A percentile compares a stretch with the other conserved stretches of the same genome.
Evolutionary conservation across 2,329 filamentous ascomycete species (phyloP).

Genomic region (Pseudofabraea citricarpa): DNA sequence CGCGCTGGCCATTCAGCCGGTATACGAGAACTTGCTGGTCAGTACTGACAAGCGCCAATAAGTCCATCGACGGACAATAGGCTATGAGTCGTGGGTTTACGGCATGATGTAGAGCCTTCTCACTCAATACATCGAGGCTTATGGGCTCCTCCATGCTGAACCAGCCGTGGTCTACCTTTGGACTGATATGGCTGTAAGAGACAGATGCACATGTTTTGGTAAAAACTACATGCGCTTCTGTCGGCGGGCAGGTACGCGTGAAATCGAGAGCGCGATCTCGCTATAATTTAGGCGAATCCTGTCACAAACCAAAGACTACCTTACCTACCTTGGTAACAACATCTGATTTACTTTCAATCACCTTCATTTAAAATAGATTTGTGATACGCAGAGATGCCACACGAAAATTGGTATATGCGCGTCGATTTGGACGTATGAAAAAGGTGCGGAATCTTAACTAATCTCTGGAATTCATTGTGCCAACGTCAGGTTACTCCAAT

Average conservation of each 20-base stretch:
- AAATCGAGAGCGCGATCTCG: not conserved
- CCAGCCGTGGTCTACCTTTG: no score
- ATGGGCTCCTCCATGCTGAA: conserved; percentile 13
- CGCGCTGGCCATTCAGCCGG: conserved; percentile 69
- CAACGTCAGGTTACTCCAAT: no score
- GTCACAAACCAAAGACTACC: not conserved
- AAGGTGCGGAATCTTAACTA: no score
- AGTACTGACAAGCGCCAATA: conserved; percentile 68
- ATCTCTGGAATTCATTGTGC: no score
- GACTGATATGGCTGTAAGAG: no score
- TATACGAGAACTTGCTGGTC: conserved; percentile 70
- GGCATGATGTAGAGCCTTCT: conserved; percentile 51
- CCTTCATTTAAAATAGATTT: no score
- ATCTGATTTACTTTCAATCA: no score
- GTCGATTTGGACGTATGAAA: no score
- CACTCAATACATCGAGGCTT: conserved; percentile 40
- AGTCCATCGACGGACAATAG: conserved; percentile 81
- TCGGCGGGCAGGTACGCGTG: not conserved
- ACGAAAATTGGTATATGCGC: no score
- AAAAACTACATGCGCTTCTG: not conserved
- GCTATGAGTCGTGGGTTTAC: conserved; percentile 56
- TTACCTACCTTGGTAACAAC: no score
- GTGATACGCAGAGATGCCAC: no score
- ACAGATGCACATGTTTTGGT: not conserved
- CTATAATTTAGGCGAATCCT: not conserved